Evolutionary conservation across 441 rosid genomes (phyloP).

Genomic region (Manihot esculenta): DNA sequence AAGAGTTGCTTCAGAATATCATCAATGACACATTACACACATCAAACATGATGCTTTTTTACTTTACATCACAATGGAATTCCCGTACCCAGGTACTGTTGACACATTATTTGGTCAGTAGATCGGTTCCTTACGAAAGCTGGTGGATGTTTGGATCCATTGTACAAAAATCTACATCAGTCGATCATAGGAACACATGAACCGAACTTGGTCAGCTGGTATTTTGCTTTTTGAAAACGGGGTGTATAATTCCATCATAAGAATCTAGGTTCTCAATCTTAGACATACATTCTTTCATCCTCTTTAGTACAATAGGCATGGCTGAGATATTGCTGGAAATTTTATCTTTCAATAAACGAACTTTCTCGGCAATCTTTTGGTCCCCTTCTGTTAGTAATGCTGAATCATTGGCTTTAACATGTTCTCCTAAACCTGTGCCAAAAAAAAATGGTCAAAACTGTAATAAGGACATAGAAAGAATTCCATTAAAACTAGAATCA

Average conservation of each 20-base stretch:
- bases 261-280: constrained; percentile 43
- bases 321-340: constrained; percentile 41
- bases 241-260: constrained; percentile 39
- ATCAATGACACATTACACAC: constrained; percentile 23
- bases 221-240: constrained; percentile 43
- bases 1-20: background rate
- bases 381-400: constrained; percentile 25
- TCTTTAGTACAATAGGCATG: constrained; percentile 44
- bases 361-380: constrained; percentile 34
- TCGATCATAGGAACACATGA: background rate
- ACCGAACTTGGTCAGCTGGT: constrained; percentile 25
- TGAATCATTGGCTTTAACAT: constrained; percentile 16
- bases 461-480: constrained; percentile 6
- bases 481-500: background rate
- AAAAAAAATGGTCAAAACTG: constrained; percentile 18
- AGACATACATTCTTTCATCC: constrained; percentile 52
- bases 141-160: constrained; percentile 12
- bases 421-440: constrained; percentile 29
- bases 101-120: background rate
- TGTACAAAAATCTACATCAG: constrained; percentile 17
- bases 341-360: constrained; percentile 39
- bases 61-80: constrained; percentile 15
- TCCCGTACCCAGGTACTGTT: background rate
- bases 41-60: constrained; percentile 18
- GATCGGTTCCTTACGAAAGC: constrained; percentile 3